These are phyloP conservation scores for Clavispora asparagi DNA, from an alignment of 805 yeast genomes.

Conservation along the genomic window DNA sequence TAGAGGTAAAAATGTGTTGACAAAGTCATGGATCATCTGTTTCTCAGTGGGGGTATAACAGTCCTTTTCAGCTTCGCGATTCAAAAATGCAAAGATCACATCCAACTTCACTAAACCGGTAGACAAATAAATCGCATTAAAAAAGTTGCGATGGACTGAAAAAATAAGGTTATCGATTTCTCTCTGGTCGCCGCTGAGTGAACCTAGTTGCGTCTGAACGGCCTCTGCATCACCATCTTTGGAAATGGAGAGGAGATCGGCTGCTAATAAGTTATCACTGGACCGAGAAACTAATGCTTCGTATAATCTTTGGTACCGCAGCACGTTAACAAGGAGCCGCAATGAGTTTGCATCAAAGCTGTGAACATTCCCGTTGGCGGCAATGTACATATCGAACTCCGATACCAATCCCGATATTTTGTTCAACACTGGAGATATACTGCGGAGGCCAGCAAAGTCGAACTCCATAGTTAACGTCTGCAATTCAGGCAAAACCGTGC, in stretches of 20 bases:
- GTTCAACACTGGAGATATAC: slow-evolving; percentile 2
- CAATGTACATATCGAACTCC: slow-evolving; percentile 3
- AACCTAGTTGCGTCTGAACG: background rate
- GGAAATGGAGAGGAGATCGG: background rate
- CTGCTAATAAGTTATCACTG: background rate
- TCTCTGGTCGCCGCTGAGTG: background rate
- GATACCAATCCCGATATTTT: slow-evolving; percentile 2
- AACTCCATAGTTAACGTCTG: slow-evolving; percentile 2
- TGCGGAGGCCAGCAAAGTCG: background rate
- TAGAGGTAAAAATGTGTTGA: slow-evolving; percentile 2
- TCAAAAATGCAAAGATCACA: slow-evolving; percentile 1
- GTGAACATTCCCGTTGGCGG: background rate
- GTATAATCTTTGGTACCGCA: slow-evolving; percentile 4
- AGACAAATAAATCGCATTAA: slow-evolving; percentile 1
- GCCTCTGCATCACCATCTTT: background rate
- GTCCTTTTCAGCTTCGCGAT: background rate
- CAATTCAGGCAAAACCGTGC: slow-evolving; percentile 5
- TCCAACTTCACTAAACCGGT: slow-evolving; percentile 1
- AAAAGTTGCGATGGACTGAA: background rate
- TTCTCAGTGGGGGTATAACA: background rate
- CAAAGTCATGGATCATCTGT: background rate
- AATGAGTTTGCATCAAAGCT: slow-evolving; percentile 1
- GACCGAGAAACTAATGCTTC: background rate
- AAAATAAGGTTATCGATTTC: slow-evolving; percentile 1
- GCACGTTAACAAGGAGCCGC: slow-evolving; percentile 2